Percentiles rank a stretch among this genome's conserved stretches.
phyloP scores from a whole-genome alignment of 1,139 yeast genomes.

The Komagataea norvegica region DNA sequence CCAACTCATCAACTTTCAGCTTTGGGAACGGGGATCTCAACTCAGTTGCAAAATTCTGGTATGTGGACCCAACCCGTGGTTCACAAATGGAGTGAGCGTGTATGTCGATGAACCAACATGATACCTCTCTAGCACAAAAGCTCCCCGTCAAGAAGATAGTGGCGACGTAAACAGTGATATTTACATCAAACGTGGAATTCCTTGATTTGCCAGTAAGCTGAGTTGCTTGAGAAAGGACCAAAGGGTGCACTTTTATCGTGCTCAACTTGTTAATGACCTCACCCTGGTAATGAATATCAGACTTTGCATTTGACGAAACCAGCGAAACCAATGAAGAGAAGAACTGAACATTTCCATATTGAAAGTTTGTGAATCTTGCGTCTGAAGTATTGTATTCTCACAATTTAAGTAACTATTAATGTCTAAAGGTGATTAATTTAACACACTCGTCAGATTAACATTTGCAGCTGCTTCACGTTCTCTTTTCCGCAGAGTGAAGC shows the following conservation, averaged over 20 bases:
- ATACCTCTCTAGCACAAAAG: constrained; percentile 26
- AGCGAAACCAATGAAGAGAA: constrained; percentile 16
- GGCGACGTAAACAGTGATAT: constrained; percentile 21
- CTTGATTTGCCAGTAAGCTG: constrained; percentile 15
- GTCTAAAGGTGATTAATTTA: no score
- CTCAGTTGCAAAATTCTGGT: constrained; percentile 31
- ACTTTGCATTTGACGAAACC: constrained; percentile 13
- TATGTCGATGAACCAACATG: constrained; percentile 48
- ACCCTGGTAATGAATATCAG: constrained; percentile 12
- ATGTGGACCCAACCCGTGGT: constrained; percentile 48
- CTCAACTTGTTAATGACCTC: constrained; percentile 9
- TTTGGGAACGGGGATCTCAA: constrained; percentile 29
- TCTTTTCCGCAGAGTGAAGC: no score
- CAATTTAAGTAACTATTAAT: no score
- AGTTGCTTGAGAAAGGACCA: constrained; percentile 12
- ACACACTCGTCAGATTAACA: no score
- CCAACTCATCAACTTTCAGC: constrained; percentile 36
- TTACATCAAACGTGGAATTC: constrained; percentile 16
- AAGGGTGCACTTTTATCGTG: constrained; percentile 16
- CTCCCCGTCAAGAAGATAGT: constrained; percentile 15
- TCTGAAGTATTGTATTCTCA: constrained; percentile 12
- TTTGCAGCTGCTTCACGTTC: no score
- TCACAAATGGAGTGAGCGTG: constrained; percentile 44
- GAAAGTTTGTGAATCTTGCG: constrained; percentile 17
- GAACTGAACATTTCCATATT: constrained; percentile 21